Evolutionary conservation across 2,329 filamentous ascomycete species (phyloP), one percentile per base, ranked within the genome.

Genomic region (Iodosphaeria phyllophila): DNA sequence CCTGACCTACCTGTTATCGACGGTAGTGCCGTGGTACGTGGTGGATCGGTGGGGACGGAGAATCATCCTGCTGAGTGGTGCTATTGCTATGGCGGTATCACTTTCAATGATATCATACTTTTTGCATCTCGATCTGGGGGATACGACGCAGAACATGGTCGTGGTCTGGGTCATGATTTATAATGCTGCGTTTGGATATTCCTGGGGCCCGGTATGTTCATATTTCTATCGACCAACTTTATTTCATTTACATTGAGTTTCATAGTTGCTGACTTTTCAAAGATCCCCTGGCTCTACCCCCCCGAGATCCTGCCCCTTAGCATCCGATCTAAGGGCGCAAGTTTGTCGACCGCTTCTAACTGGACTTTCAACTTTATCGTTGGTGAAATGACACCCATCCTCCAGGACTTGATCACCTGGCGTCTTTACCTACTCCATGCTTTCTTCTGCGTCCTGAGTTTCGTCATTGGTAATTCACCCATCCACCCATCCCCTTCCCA

Each of bases 321-420:
- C 57, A 93, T 95, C 45, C 74, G 89, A 41, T 92, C 86, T 31
- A 95, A 95, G 60, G 89, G 89, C 32, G 86, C 89, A 27, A 92
- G 83, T 63, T 53, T 98, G 46, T 93, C 86, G 31, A 95, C 89
- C 2, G 89, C 89, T 11, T 74, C 84, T 16, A 98, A 98, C 46
- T 98, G 89, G 89, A 83, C 86, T 2, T 92, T 89, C 52, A 98
- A 98, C 52, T 98, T 83, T 78, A 59, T 95, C 14, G 89, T 95
- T 4, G 89, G 89, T 36, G 80, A 92, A 50, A 68, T 95, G 60
- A 98, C 89, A 1, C 89, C 89, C 2, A 72, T 95, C 27, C 58
- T 95, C 30, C 86, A 98, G 48, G 80, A 89, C 40, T 71, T 64
- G 52, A 95, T 98, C 40, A 69, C 76, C 40, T 98, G 89, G 89